These are phyloP conservation scores for Babesia ovata DNA, from an alignment of 169 alveolate genomes.

Conservation along the genomic window DNA sequence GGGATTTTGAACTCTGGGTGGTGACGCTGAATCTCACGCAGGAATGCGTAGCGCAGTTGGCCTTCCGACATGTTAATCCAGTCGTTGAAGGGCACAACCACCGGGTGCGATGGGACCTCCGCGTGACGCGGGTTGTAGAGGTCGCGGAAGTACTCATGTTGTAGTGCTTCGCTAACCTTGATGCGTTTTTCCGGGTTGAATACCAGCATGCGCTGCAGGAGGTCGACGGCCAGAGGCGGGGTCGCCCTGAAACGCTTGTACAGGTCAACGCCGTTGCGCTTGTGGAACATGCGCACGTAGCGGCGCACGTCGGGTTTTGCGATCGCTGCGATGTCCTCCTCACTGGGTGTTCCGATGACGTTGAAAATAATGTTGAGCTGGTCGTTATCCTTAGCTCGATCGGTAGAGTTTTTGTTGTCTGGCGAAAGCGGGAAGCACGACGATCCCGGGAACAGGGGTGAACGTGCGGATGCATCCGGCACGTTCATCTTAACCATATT, in stretches of 20 bases:
- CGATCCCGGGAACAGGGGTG: slow-evolving; percentile 97
- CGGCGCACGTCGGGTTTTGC: slow-evolving; percentile 86
- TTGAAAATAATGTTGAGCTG: slow-evolving; percentile 95
- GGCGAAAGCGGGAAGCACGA: slow-evolving; percentile 96
- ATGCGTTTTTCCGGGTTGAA: slow-evolving; percentile 91
- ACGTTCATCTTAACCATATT: slow-evolving; percentile 92
- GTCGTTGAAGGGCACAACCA: slow-evolving; percentile 87
- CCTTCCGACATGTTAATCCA: slow-evolving; percentile 89
- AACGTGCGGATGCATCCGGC: slow-evolving; percentile 91
- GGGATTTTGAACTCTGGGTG: slow-evolving; percentile 86
- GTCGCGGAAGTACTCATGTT: slow-evolving; percentile 90
- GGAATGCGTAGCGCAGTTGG: slow-evolving; percentile 84
- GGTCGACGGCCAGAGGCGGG: slow-evolving; percentile 88
- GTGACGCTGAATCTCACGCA: slow-evolving; percentile 79
- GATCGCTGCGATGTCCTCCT: slow-evolving; percentile 89
- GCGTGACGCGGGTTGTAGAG: slow-evolving; percentile 71
- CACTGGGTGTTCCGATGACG: slow-evolving; percentile 95
- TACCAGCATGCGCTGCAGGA: slow-evolving; percentile 89
- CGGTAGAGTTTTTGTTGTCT: slow-evolving; percentile 84
- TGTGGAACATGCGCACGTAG: slow-evolving; percentile 82
- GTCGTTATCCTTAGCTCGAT: slow-evolving; percentile 88
- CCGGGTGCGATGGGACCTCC: slow-evolving; percentile 41
- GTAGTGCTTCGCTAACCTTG: slow-evolving; percentile 89
- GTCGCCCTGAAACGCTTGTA: slow-evolving; percentile 82
- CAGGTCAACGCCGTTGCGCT: slow-evolving; percentile 78